Base-by-base conservation (phyloP, 257 asterid genomes). In the Catharanthus roseus region DNA sequence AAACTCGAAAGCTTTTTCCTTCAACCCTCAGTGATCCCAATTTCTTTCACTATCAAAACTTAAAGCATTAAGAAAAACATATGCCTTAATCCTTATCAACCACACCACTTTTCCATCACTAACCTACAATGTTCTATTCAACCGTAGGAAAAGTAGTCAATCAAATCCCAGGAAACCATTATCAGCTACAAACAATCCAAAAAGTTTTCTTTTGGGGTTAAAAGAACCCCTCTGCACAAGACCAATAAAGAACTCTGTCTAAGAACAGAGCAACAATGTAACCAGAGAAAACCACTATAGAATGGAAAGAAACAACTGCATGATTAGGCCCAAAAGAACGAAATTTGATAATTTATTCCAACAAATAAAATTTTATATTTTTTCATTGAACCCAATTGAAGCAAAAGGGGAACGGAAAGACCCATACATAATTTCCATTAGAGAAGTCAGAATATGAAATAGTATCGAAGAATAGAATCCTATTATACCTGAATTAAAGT, bases 121-220 rank as follows among this genome's bases (percentile, higher is more conserved):
- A 29, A 23, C 24, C 5, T 31, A 58, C 42, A 58, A 31, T 10
- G 13, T 24, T 58, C 24, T 60, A 6, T 58, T 13, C 41, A 60
- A 60, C 18, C 24, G 33, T 38, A 31, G 42, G 61, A 28, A 38
- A 34, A 62, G 19, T 11, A 19, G 47, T 34, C 16, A 36, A 62
- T 62, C 67, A 18, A 34, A 62, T 62, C 44, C 26, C 28, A 61
- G 44, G 66, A 33, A 61, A 61, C 13, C 66, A 61, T 33, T 18
- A 33, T 61, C 44, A 33, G 42, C 44, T 16, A 61, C 10, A n/a
- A 18, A 26, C 8, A 26, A 36, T n/a, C 10, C 26, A 7, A 31
- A 19, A 18, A 16, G 5, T 2, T 2, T 38, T 38, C 7, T 38
- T 38, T 38, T 38, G 7, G 7, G 7, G 7, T 5, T n/a, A 28